These are phyloP conservation scores for Dicorynia guianensis DNA, from an alignment of 306 rosid species.

Conservation along the genomic window DNA sequence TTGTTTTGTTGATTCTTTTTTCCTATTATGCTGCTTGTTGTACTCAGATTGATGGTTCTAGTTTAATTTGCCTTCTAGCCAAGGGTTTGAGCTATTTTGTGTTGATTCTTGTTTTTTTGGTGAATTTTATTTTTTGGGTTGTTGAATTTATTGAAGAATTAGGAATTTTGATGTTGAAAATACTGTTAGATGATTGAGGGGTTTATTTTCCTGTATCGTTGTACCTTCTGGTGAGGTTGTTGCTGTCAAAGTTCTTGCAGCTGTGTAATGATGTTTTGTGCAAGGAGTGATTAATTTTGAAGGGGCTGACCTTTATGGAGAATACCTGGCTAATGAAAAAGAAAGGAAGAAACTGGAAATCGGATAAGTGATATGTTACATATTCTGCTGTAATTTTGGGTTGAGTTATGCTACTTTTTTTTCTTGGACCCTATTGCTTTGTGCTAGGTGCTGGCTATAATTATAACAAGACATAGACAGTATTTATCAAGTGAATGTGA, in stretches of 20 bases:
- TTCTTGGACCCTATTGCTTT: background rate
- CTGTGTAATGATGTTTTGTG: background rate
- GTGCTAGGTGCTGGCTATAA: background rate
- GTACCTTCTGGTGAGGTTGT: slow-evolving; percentile 71
- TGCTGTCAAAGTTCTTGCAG: slow-evolving; percentile 88
- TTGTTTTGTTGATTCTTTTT: no score
- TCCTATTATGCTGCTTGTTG: no score
- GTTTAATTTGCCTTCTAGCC: no score
- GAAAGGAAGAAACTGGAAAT: background rate
- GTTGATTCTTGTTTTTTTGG: no score
- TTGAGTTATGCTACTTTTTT: background rate
- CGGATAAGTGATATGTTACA: background rate
- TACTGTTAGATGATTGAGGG: no score
- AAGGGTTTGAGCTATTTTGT: no score
- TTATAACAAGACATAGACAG: background rate
- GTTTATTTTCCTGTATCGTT: no score
- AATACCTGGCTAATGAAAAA: background rate
- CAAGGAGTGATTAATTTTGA: background rate
- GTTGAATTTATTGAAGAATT: no score
- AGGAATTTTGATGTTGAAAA: no score
- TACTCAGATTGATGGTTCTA: no score
- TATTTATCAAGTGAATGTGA: background rate
- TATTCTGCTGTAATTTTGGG: background rate
- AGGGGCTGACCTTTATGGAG: background rate
- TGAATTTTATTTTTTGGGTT: no score